phyloP scores from a whole-genome alignment of 768 basidiomycete species.

The Boletus coccyginus region DNA sequence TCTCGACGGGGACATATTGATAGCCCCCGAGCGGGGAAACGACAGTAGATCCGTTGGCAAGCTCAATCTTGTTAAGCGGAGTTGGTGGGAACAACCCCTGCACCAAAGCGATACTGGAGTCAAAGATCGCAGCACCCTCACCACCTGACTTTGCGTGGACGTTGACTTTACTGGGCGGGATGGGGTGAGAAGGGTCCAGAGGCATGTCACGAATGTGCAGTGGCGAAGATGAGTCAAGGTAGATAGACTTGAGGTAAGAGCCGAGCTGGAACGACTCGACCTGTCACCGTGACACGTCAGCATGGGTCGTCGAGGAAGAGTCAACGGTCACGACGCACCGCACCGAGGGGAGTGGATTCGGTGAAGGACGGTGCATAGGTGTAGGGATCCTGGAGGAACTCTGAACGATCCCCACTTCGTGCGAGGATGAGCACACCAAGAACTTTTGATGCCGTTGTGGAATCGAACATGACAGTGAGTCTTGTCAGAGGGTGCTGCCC shows the following conservation, averaged over 20 bases:
- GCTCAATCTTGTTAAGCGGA: constrained; percentile 59
- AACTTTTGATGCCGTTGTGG: constrained; percentile 35
- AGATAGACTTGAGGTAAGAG: constrained; percentile 54
- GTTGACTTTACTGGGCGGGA: constrained; percentile 67
- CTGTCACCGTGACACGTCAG: constrained; percentile 35
- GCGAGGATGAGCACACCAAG: constrained; percentile 77
- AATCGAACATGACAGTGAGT: constrained; percentile 3
- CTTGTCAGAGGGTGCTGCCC: not conserved
- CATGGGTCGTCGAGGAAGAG: not conserved
- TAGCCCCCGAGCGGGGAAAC: constrained; percentile 79
- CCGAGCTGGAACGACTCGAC: constrained; percentile 69
- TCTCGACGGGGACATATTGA: constrained; percentile 83
- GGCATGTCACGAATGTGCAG: constrained; percentile 69
- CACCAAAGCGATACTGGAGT: constrained; percentile 76
- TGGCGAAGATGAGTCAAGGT: constrained; percentile 63
- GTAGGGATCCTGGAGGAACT: constrained; percentile 68
- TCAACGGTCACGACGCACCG: constrained; percentile 40
- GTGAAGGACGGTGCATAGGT: constrained; percentile 61
- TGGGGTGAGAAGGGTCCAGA: constrained; percentile 51
- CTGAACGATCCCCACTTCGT: constrained; percentile 71
- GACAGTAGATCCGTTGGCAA: constrained; percentile 75
- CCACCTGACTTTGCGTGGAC: constrained; percentile 79
- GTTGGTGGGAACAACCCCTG: constrained; percentile 86
- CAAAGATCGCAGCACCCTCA: constrained; percentile 79
- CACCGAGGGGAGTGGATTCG: constrained; percentile 75